phyloP scores from a whole-genome alignment of 805 yeast genomes.

The Candida multigemmis region DNA sequence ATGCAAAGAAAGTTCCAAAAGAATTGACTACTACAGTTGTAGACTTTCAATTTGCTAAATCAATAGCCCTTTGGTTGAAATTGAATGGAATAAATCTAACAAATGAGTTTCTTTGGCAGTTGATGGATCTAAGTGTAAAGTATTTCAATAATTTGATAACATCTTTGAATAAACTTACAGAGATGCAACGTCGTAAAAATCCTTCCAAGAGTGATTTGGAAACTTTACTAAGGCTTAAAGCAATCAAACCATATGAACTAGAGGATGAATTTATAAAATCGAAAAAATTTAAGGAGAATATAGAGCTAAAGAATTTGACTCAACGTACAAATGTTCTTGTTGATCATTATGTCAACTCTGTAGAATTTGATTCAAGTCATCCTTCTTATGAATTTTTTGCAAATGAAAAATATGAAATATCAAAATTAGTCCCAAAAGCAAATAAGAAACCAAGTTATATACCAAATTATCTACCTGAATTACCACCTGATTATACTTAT shows the following conservation, averaged over 20 bases:
- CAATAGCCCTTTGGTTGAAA: conserved; percentile 3
- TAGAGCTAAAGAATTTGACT: too few species aligned
- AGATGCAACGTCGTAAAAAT: conserved; percentile 50
- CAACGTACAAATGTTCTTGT: too few species aligned
- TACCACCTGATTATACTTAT: conserved; percentile 94
- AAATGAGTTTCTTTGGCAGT: conserved; percentile 17
- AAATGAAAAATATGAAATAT: conserved; percentile 40
- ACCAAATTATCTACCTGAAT: conserved; percentile 73
- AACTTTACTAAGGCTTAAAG: conserved; percentile 34
- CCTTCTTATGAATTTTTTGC: conserved; percentile 47
- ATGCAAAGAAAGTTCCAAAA: not conserved
- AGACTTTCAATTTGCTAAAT: conserved; percentile 4
- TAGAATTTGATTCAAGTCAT: conserved; percentile 18
- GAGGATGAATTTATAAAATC: conserved; percentile 25
- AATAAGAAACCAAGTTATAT: conserved; percentile 34
- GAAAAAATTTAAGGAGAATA: conserved; percentile 8
- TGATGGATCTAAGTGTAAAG: conserved; percentile 17
- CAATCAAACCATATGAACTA: conserved; percentile 30
- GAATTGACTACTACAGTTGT: not conserved
- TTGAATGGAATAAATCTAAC: conserved; percentile 12
- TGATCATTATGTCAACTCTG: too few species aligned
- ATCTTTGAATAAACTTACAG: conserved; percentile 41
- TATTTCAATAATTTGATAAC: conserved; percentile 27
- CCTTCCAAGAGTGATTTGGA: conserved; percentile 46
- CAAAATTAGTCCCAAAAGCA: conserved; percentile 48